These are phyloP conservation scores for Pestalotiopsis sp. DNA, from an alignment of 2,329 filamentous ascomycete genomes.

Conservation along the genomic window DNA sequence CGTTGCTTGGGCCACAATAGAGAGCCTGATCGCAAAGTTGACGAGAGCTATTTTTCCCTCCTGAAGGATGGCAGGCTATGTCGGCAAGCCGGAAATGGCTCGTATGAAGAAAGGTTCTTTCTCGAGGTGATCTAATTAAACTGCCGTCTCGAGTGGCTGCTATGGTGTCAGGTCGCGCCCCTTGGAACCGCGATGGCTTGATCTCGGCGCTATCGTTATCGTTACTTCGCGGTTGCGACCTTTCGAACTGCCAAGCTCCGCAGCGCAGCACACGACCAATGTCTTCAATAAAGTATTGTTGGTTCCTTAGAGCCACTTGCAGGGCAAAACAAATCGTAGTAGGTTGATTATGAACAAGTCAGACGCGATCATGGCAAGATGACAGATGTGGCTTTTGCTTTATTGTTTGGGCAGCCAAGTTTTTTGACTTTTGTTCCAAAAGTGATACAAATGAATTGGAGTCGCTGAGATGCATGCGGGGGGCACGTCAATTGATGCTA, in stretches of 20 bases:
- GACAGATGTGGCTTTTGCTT: constrained; percentile 1
- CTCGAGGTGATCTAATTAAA: neutral
- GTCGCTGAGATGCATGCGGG: neutral
- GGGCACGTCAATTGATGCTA: neutral
- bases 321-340: too few species aligned
- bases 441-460: neutral
- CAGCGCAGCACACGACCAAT: too few species aligned
- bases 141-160: neutral
- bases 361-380: neutral
- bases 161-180: neutral
- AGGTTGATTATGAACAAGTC: neutral
- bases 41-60: neutral
- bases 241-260: neutral
- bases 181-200: neutral
- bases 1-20: neutral
- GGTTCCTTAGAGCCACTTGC: too few species aligned
- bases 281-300: too few species aligned
- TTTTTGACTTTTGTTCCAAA: neutral
- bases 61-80: neutral
- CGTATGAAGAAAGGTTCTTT: neutral
- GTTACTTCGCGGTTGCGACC: neutral
- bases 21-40: neutral
- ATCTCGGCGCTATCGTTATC: neutral
- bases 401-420: neutral
- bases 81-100: neutral